Evolutionary conservation across 2,329 filamentous ascomycete species (phyloP), one percentile per base, ranked within the genome.

Genomic region (Cercospora sp.): DNA sequence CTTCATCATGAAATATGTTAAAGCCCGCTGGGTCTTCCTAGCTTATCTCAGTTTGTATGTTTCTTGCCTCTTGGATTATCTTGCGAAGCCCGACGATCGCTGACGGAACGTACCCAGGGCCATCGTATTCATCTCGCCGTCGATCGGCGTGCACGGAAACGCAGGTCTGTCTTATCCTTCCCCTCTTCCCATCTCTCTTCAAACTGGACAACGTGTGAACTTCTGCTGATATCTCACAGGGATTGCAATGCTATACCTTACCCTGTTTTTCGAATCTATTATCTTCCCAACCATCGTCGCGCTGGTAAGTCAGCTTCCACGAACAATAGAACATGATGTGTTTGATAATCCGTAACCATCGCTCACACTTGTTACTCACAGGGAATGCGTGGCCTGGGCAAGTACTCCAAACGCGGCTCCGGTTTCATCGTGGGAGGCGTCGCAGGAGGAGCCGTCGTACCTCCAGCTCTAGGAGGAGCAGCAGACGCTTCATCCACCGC

Each of bases 211-310:
- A 62, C 2, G 2, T 10, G 23, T 26, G 16, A 6, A 10, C 16
- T 6, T 7, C 80, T 5, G 82, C 84, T n/a, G 77, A 76, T 16
- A 85, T 83, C 31, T 83, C 84, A 65, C 81, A 0, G 85, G 85
- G 16, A 83, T 89, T 66, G 87, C 73, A 10, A 89, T 92, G 71
- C 81, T 91, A 2, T 83, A 89, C 68, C 20, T 76, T 31, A 90
- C 91, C 71, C 89, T 92, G 72, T 92, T 96, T 79, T 92, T 91
- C 75, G 92, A 72, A 94, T 91, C 90, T 0, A 92, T 93, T 62
- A 87, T 92, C 73, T 97, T 92, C 84, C 93, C 93, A 0, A 88
- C 94, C 1, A 89, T 95, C 68, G 93, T 93, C 72, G 89, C 91
- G 3, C 85, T 95, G 12, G 91, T 90, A 3, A 89, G 36, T n/a